Evolutionary conservation across 495 filamentous ascomycete genomes (phyloP).

Genomic region (Cryomyces antarcticus): DNA sequence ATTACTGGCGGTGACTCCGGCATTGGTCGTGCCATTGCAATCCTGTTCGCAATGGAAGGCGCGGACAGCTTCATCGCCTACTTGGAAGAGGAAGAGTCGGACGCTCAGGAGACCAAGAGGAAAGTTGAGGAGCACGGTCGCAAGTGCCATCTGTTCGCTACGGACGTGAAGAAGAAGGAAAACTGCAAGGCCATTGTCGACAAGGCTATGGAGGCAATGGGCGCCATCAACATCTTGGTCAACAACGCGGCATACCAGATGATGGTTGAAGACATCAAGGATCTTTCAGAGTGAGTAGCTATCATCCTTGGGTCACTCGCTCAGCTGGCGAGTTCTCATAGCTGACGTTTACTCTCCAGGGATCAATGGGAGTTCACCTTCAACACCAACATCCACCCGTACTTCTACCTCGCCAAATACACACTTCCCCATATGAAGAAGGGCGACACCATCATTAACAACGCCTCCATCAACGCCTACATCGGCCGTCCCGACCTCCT

Average conservation of each 20-base stretch:
- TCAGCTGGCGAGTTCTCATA: background rate
- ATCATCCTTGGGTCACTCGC: background rate
- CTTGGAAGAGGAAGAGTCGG: constrained; percentile 54
- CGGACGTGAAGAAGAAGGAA: constrained; percentile 38
- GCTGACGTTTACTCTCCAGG: constrained; percentile 14
- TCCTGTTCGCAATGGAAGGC: constrained; percentile 70
- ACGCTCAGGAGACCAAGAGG: constrained; percentile 53
- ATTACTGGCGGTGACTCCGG: constrained; percentile 74
- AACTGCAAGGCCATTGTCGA: constrained; percentile 56
- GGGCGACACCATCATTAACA: constrained; percentile 71
- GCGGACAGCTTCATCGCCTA: constrained; percentile 57
- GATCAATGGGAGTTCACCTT: constrained; percentile 50
- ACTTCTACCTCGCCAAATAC: constrained; percentile 48
- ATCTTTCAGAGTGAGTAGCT: constrained; percentile 42
- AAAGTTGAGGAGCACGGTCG: constrained; percentile 42
- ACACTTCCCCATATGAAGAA: constrained; percentile 50
- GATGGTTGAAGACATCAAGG: constrained; percentile 49
- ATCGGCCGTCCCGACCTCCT: constrained; percentile 63
- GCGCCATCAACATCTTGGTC: constrained; percentile 54
- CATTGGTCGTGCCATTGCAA: constrained; percentile 59
- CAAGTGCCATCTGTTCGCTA: constrained; percentile 36
- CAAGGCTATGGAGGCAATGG: constrained; percentile 38
- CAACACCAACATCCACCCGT: constrained; percentile 21
- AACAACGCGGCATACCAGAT: constrained; percentile 69
- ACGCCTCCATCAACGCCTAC: constrained; percentile 65